Evolutionary conservation across 345 rosid species (phyloP).

Genomic region (Sonneratia alba): DNA sequence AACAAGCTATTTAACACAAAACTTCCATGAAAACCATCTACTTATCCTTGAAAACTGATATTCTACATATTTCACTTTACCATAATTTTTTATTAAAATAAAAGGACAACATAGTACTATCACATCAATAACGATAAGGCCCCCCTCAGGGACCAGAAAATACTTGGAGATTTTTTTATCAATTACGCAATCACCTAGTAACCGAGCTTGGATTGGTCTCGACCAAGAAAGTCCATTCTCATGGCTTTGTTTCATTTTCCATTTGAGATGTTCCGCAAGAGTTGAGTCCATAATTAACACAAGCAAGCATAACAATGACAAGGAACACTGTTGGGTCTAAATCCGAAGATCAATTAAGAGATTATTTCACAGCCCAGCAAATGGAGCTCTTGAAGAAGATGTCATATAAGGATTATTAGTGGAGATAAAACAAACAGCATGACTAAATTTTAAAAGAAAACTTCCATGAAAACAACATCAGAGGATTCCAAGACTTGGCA

Average conservation of each 20-base stretch:
- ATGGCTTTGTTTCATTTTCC: neutral
- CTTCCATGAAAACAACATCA: too few species aligned
- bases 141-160: neutral
- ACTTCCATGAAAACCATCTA: neutral
- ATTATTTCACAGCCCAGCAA: neutral
- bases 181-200: neutral
- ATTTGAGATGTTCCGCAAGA: neutral
- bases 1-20: too few species aligned
- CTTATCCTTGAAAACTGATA: neutral
- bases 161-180: neutral
- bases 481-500: too few species aligned
- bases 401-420: neutral
- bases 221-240: neutral
- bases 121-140: neutral
- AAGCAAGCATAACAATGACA: neutral
- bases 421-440: too few species aligned
- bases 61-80: neutral
- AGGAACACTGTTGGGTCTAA: neutral
- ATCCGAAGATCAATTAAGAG: neutral
- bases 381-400: neutral
- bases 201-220: neutral
- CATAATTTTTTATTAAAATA: neutral
- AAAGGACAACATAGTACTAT: neutral
- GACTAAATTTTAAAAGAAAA: too few species aligned
- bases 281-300: neutral